Evolutionary conservation across 129 eudicot genomes (phyloP), one percentile per base, ranked within the genome.

Genomic region (Dittrichia graveolens): DNA sequence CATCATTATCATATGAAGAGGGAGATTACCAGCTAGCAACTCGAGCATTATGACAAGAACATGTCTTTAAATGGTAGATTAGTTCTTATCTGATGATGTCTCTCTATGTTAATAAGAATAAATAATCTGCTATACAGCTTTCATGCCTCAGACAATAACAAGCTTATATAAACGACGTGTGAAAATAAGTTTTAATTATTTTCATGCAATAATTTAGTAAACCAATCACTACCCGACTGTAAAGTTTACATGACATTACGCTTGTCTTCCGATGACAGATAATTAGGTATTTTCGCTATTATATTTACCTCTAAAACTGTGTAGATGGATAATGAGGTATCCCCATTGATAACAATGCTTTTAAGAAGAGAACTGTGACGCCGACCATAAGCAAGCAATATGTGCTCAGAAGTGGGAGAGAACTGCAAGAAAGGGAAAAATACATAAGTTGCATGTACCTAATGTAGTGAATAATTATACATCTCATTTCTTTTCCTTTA

Each of bases 401-500:
- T 80, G 82, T 94, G 98, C 84, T 94, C 98, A 43, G 98, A 94
- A 24, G 96, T 94, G 9, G 98, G 98, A 19, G 98, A 94, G 81
- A 94, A 94, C 98, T 94, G 84, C 78, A 74, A 37, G 10, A 7
- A 42, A 40, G 73, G 47, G 69, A 31, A 62, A 45, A 47, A 2
- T 7, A 48, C 42, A 16, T 44, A 45, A 59, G 2, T 14, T 40
- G 14, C 11, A 12, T 38, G 10, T 37, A 68, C 18, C 40, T 19
- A 19, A 18, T 18, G 16, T 45, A 45, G 3, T 43, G 55, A 65
- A 45, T 31, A 41, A 19, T 24, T 8, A 24, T 19, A 65, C 38
- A 49, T 39, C 46, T 50, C 37, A 18, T 16, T 58, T 34, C 3
- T 58, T 9, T 58, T 58, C 16, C 15, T 50, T 9, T 58, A 9